Base-by-base conservation (phyloP, 2,329 filamentous ascomycete genomes). In the Apiospora hydei region DNA sequence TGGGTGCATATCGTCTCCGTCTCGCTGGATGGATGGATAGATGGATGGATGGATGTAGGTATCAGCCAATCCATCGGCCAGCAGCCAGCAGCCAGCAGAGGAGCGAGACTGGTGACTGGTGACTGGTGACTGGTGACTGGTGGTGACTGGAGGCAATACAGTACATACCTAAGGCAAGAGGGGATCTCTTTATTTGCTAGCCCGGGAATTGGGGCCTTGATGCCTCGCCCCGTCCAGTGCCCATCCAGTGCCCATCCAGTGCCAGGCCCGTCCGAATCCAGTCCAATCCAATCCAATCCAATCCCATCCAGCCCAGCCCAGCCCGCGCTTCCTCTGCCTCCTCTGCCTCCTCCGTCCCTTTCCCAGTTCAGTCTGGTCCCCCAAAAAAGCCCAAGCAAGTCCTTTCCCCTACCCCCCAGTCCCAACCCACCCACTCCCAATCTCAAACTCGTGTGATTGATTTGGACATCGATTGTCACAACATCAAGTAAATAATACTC, bases 401-500 rank as follows among this genome's bases (percentile, higher is more conserved):
- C 57, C 71, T 67, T 53, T 66, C 30, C 64, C 67, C 26, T 30
- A 30, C 46, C 64, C 67, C 67, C 67, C 68, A 68, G 70, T 38
- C 46, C 30, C 44, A 61, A 68, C 49, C 67, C 51, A 53, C 57
- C 57, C 71, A 69, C 46, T 51, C 47, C 69, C 70, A 67, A 70
- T 71, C 66, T 53, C 67, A 46, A 69, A 53, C 71, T 72, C 69
- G 69, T 71, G 71, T 72, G 71, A 70, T 70, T 47, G 53, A 70
- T 69, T 41, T 64, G 41, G 67, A 68, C 69, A 21, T 57, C 61
- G 49, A 71, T 66, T 66, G 46, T 57, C 69, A 72, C 57, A 72
- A 70, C 71, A 70, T 72, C 69, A 66, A 72, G 72, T 74, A 70
- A 73, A 74, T 70, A 71, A 68, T 70, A 70, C 67, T 51, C 38